Conservation (phyloP, 1,139 yeast genomes). For the Candida freyschussii region DNA sequence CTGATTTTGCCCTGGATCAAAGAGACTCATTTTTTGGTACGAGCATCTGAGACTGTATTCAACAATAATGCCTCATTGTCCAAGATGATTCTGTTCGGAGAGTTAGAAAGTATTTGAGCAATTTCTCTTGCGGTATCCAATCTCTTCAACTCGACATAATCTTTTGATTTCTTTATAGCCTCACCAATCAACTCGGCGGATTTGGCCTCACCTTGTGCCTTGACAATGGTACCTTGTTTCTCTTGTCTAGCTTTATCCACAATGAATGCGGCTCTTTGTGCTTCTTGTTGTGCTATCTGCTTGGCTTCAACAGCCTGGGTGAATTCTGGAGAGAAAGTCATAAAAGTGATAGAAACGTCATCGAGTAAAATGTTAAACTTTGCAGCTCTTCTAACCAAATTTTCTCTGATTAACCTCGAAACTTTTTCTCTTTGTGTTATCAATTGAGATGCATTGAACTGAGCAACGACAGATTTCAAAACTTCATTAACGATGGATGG, state of each 20-base stretch:
- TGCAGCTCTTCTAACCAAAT: slow-evolving; percentile 84
- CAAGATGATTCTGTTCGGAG: slow-evolving; percentile 87
- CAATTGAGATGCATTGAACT: slow-evolving; percentile 94
- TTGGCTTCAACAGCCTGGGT: slow-evolving; percentile 97
- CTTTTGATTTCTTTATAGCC: slow-evolving; percentile 92
- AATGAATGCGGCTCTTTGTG: slow-evolving; percentile 94
- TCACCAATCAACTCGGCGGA: slow-evolving; percentile 98
- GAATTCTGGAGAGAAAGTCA: slow-evolving; percentile 98
- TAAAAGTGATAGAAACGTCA: slow-evolving; percentile 91
- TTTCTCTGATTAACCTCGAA: slow-evolving; percentile 85
- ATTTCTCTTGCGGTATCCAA: slow-evolving; percentile 96
- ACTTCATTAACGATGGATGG: slow-evolving; percentile 98
- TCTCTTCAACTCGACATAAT: slow-evolving; percentile 93
- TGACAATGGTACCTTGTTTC: slow-evolving; percentile 92
- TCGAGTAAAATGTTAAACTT: slow-evolving; percentile 84
- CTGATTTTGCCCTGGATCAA: background rate
- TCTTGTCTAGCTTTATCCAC: slow-evolving; percentile 98
- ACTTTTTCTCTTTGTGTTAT: slow-evolving; percentile 98
- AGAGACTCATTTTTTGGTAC: slow-evolving; percentile 25
- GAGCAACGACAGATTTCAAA: slow-evolving; percentile 94
- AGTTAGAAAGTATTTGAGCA: slow-evolving; percentile 75
- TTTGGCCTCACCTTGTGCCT: slow-evolving; percentile 97
- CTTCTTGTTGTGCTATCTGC: slow-evolving; percentile 99
- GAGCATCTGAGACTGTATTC: slow-evolving; percentile 72
- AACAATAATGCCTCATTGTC: slow-evolving; percentile 90